A percentile compares a stretch with the other conserved stretches of the same genome.
Conservation (phyloP, 805 yeast genomes). For the Pichia cephalocereana region DNA sequence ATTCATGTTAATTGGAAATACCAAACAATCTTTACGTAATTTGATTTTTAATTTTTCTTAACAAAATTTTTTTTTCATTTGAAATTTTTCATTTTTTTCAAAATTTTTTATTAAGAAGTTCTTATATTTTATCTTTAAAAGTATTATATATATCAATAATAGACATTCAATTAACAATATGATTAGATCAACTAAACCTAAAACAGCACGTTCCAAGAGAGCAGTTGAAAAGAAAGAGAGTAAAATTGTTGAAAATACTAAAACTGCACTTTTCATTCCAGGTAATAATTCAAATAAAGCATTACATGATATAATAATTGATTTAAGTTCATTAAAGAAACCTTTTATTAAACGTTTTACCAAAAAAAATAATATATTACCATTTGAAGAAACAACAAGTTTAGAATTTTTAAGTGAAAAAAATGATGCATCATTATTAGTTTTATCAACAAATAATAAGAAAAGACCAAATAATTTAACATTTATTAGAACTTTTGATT, state of each 20-base stretch:
- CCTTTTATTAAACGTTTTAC: slow-evolving; percentile 82
- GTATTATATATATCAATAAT: too few species aligned
- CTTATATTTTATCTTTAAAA: too few species aligned
- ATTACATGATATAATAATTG: slow-evolving; percentile 83
- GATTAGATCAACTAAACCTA: slow-evolving; percentile 63
- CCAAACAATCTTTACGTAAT: too few species aligned
- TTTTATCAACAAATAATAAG: slow-evolving; percentile 71
- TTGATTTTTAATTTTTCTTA: too few species aligned
- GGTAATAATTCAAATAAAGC: slow-evolving; percentile 74
- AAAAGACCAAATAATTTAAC: slow-evolving; percentile 90
- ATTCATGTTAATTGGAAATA: too few species aligned
- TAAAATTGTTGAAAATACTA: slow-evolving; percentile 80
- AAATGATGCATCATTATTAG: slow-evolving; percentile 82
- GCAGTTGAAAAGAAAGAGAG: slow-evolving; percentile 86
- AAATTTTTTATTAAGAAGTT: too few species aligned
- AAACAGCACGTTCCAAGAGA: slow-evolving; percentile 91
- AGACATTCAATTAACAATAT: slow-evolving; percentile 10
- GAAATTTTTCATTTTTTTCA: too few species aligned
- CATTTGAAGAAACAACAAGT: slow-evolving; percentile 82
- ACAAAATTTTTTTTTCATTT: too few species aligned
- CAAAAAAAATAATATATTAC: slow-evolving; percentile 81
- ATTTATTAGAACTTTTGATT: slow-evolving; percentile 83
- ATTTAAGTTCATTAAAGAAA: slow-evolving; percentile 81
- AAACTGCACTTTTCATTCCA: slow-evolving; percentile 84
- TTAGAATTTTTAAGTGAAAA: slow-evolving; percentile 92